Evolutionary conservation across 768 basidiomycete genomes (phyloP), one percentile per base, ranked within the genome.

Genomic region (Tulasnella sp.): DNA sequence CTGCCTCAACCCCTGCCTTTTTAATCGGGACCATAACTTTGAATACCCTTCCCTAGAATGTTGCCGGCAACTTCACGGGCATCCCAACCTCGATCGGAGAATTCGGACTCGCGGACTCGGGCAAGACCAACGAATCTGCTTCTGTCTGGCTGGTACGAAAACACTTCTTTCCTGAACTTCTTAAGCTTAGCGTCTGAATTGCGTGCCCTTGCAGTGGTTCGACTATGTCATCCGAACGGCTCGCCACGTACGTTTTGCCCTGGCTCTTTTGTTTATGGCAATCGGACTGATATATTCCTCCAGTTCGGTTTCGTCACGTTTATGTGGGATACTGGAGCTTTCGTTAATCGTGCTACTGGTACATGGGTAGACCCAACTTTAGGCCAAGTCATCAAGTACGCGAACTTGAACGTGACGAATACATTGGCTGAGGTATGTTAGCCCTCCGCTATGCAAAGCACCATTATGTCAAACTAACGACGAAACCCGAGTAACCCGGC

Each of bases 151-250:
- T 48, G 40, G 71, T 73, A 73, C 37, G 71, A 5, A 32, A 35
- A 15, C 18, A 26, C 26, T 5, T 37, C 2, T 39, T 73, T 1
- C 39, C 37, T 73, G 37, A 73, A n/a, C 51, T 67, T 35, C 29
- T 16, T 3, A 26, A 35, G 29, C 32, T 26, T 16, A 32, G 26
- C 2, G 15, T 1, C 46, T 48, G 20, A 73, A 10, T 26, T 40
- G 15, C 61, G 11, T 26, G 2, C 32, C 26, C 61, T 15, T 42
- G 29, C 35, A 73, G 71, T 73, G 71, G 71, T 42, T 48, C 42
- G 71, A 73, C 71, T 73, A 73, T 15, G 40, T 73, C 39, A 48
- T 73, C 37, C 32, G 71, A n/a, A 73, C 71, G n/a, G 71, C 71
- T 67, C 61, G 61, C 16, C 61, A 67, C 32, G 61, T 67, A 67